Percentiles rank a stretch among this genome's conserved stretches.
Evolutionary conservation across 768 basidiomycete genomes (phyloP).

Genomic region (Psilocybe tampanensis): DNA sequence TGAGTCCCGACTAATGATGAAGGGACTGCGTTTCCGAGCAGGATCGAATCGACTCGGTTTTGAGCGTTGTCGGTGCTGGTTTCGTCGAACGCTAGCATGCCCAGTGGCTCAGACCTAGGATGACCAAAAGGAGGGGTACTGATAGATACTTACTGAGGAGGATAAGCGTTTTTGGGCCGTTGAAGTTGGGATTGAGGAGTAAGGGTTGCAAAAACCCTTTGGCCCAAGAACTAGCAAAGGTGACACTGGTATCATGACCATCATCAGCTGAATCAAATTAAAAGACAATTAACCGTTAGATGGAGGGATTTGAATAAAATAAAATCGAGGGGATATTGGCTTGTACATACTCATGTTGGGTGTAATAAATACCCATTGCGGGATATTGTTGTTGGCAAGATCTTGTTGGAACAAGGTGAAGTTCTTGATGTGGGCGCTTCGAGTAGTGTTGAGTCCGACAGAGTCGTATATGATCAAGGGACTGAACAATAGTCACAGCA

Average conservation of each 20-base stretch:
- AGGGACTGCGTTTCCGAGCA: slow-evolving; percentile 48
- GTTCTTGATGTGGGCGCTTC: slow-evolving; percentile 50
- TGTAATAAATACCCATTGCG: slow-evolving; percentile 66
- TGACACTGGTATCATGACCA: slow-evolving; percentile 60
- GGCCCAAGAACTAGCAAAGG: slow-evolving; percentile 48
- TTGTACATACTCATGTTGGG: slow-evolving; percentile 47
- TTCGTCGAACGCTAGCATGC: slow-evolving; percentile 54
- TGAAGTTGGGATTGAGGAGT: slow-evolving; percentile 53
- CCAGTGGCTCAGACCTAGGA: background rate
- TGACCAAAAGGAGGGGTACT: background rate
- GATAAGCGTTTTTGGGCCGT: slow-evolving; percentile 55
- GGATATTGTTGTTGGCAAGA: slow-evolving; percentile 46
- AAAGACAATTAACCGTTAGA: no score
- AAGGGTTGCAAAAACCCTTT: slow-evolving; percentile 53
- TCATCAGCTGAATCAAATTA: slow-evolving; percentile 42
- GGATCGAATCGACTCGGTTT: slow-evolving; percentile 48
- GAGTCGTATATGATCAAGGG: slow-evolving; percentile 55
- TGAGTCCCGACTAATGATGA: slow-evolving; percentile 38
- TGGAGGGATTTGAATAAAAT: background rate
- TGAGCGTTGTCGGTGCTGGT: slow-evolving; percentile 40
- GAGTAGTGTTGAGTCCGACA: slow-evolving; percentile 41
- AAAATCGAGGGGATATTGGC: background rate
- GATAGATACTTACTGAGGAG: slow-evolving; percentile 39
- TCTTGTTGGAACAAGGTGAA: slow-evolving; percentile 67
- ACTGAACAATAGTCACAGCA: slow-evolving; percentile 12